These are phyloP conservation scores for Rickenella mellea DNA, from an alignment of 768 basidiomycete genomes.

Conservation along the genomic window DNA sequence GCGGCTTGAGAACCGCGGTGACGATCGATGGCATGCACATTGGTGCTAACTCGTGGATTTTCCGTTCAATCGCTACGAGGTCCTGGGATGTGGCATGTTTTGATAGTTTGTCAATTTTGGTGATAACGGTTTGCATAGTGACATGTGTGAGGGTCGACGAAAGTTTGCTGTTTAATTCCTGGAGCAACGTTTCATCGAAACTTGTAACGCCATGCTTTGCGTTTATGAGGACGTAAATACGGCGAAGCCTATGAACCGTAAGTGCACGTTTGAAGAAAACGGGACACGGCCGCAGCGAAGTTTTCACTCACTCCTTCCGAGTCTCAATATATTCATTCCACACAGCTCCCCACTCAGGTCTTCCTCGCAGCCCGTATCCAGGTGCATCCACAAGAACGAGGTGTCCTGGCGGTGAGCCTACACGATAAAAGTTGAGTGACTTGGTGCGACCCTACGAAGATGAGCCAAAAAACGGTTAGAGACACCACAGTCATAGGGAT, in stretches of 20 bases:
- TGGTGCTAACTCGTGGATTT: background rate
- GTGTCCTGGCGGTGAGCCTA: constrained; percentile 45
- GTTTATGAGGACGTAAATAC: constrained; percentile 65
- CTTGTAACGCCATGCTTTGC: constrained; percentile 52
- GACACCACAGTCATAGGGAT: background rate
- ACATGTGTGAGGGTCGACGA: constrained; percentile 29
- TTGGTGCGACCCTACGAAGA: constrained; percentile 56
- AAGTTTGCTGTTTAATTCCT: constrained; percentile 31
- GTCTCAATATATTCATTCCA: constrained; percentile 56
- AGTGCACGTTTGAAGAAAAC: background rate
- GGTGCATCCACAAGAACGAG: constrained; percentile 72
- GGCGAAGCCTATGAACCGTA: constrained; percentile 39
- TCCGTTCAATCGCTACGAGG: constrained; percentile 33
- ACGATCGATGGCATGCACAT: constrained; percentile 33
- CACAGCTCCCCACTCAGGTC: constrained; percentile 64
- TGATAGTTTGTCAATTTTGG: constrained; percentile 54
- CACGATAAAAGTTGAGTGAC: constrained; percentile 60
- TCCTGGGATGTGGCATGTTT: constrained; percentile 42
- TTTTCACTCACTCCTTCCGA: constrained; percentile 45
- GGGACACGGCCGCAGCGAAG: background rate
- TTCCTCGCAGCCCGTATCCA: constrained; percentile 68
- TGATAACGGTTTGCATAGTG: constrained; percentile 64
- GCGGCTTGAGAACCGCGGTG: constrained; percentile 39
- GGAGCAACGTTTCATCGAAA: constrained; percentile 54
- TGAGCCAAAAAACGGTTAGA: background rate